A percentile compares a stretch with the other conserved stretches of the same genome.
These are phyloP conservation scores for Fistulinella cinereoalba DNA, from an alignment of 1,284 basidiomycete species.

Conservation along the genomic window DNA sequence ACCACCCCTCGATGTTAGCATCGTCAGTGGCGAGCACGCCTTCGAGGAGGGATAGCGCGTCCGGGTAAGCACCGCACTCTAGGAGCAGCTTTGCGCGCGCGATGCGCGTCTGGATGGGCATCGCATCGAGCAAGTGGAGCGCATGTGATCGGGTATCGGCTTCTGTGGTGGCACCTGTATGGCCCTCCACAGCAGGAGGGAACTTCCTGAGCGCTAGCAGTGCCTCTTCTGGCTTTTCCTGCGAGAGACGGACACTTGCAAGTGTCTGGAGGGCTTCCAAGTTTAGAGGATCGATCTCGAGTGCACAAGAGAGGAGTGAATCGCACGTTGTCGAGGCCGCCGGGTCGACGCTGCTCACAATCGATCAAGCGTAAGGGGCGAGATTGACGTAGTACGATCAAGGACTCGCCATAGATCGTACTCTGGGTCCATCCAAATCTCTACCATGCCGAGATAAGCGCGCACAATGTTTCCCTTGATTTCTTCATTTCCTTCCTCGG, in stretches of 20 bases:
- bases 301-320: conserved; percentile 65
- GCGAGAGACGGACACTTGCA: conserved; percentile 88
- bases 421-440: conserved; percentile 91
- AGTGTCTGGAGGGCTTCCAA: conserved; percentile 79
- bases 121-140: conserved; percentile 44
- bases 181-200: conserved; percentile 21
- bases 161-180: not conserved
- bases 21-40: conserved; percentile 83
- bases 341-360: conserved; percentile 78
- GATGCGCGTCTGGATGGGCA: conserved; percentile 73
- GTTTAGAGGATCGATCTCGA: conserved; percentile 75
- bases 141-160: conserved; percentile 13
- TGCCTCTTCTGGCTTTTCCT: conserved; percentile 77
- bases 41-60: conserved; percentile 74
- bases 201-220: conserved; percentile 53
- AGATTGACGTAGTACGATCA: too few relatives aligned
- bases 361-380: too few relatives aligned
- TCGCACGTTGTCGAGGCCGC: conserved; percentile 82
- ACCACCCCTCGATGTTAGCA: conserved; percentile 89
- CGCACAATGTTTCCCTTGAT: conserved; percentile 71
- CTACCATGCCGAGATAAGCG: conserved; percentile 90
- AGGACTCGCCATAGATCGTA: conserved; percentile 89
- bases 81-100: conserved; percentile 81
- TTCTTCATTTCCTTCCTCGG: conserved; percentile 57
- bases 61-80: conserved; percentile 64